Evolutionary conservation across 1,284 basidiomycete species (phyloP), one percentile per base, ranked within the genome.

Genomic region (Papiliotrema laurentii): DNA sequence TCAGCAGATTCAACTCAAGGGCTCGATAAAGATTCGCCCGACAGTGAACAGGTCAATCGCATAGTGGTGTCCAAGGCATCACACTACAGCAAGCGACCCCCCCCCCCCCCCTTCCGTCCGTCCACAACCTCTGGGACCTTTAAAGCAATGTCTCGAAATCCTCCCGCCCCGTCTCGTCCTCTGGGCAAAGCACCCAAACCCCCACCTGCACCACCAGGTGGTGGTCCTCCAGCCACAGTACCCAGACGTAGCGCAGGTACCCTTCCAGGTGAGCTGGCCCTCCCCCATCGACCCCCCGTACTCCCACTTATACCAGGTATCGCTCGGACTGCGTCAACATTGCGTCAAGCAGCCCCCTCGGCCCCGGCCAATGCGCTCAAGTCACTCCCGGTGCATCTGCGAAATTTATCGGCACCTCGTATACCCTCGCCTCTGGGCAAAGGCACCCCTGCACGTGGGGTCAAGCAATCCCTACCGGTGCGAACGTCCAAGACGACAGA

Each of bases 401-500:
- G 72, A 9, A 64, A 71, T 40, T 56, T 69, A 2, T 70, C 67
- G 0, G 55, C 68, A 4, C 72, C 71, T 9, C 51, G 62, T 4
- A 64, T 74, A 26, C 72, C 72, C 9, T 72, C 69, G 3, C 72
- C 72, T 1, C 54, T 74, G 5, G 72, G 72, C 2, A 63, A 68
- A 54, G 72, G 72, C 14, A 74, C 72, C 16, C 72, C 72, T 0
- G 63, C 63, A 5, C 49, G 66, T 9, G 45, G 51, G n/a, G 36
- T 56, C 11, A 71, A 71, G 40, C 68, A 70, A 47, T 64, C 67
- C 2, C 54, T 75, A 71, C 84, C 50, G 75, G 89, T 72, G 3
- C 80, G 92, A 40, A 87, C 89, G 0, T 91, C 89, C 14, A 97
- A 97, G 76, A 91, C 87, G 1, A 87, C 85, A 0, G 89, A 93